Evolutionary conservation across 2,329 filamentous ascomycete species (phyloP).

Genomic region (Xylogone sp.): DNA sequence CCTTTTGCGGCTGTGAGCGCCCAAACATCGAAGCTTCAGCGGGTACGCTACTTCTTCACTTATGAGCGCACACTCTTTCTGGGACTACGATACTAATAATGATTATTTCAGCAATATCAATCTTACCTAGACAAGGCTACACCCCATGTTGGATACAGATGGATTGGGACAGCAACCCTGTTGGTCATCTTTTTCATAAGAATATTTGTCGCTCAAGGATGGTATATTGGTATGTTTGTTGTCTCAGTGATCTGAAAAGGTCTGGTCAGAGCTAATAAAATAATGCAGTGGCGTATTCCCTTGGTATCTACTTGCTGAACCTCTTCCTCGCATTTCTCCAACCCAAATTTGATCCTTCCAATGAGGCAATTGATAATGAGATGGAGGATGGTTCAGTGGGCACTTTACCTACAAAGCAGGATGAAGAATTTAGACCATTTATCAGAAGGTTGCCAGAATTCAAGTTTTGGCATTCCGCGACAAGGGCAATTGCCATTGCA

Average conservation of each 20-base stretch:
- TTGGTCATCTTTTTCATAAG: conserved; percentile 82
- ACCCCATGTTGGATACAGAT: conserved; percentile 84
- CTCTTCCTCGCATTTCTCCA: conserved; percentile 98
- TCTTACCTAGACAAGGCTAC: conserved; percentile 90
- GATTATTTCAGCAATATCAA: conserved; percentile 73
- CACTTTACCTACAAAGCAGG: conserved; percentile 85
- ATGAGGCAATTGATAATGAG: conserved; percentile 85
- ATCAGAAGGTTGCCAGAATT: conserved; percentile 95
- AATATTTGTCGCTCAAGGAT: conserved; percentile 90
- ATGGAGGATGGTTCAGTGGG: conserved; percentile 89
- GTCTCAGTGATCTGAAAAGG: conserved; percentile 5
- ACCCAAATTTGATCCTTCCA: conserved; percentile 97
- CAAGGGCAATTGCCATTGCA: conserved; percentile 75
- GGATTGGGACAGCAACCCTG: conserved; percentile 74
- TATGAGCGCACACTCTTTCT: not conserved
- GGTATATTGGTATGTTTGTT: conserved; percentile 80
- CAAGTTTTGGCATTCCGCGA: conserved; percentile 99
- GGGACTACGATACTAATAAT: not conserved
- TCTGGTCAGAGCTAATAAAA: conserved; percentile 1
- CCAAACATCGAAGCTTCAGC: conserved; percentile 73
- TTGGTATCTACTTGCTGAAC: conserved; percentile 98
- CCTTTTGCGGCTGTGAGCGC: conserved; percentile 86
- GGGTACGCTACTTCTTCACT: conserved; percentile 49
- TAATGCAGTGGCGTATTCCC: conserved; percentile 80
- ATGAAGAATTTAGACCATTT: conserved; percentile 97